Conservation (phyloP, 2,329 filamentous ascomycete genomes). For the Triangularia verruculosa region DNA sequence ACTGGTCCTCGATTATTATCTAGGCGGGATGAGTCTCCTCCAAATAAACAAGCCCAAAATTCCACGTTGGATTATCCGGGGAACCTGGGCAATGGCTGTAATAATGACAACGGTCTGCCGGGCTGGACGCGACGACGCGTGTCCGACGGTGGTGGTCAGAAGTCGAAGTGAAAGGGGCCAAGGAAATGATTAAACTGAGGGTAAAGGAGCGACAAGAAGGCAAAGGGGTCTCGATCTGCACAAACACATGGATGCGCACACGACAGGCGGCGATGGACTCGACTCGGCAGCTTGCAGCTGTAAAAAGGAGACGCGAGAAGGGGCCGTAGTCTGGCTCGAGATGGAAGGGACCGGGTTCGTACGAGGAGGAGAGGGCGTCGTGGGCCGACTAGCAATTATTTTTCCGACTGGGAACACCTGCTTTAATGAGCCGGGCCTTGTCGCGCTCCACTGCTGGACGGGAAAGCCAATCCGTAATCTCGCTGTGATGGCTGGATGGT, state of each 20-base stretch:
- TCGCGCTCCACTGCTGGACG: slow-evolving; percentile 18
- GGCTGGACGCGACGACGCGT: slow-evolving; percentile 10
- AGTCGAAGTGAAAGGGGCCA: slow-evolving; percentile 6
- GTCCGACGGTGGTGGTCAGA: slow-evolving; percentile 4
- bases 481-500: slow-evolving; percentile 24
- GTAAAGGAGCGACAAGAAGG: slow-evolving; percentile 29
- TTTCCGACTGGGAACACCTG: slow-evolving; percentile 23
- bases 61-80: background rate
- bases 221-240: slow-evolving; percentile 10
- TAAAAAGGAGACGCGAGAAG: slow-evolving; percentile 23
- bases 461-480: slow-evolving; percentile 20
- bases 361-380: slow-evolving; percentile 17
- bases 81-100: background rate
- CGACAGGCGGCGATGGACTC: slow-evolving; percentile 15
- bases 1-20: slow-evolving; percentile 47
- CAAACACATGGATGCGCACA: slow-evolving; percentile 25
- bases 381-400: slow-evolving; percentile 20
- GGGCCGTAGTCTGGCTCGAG: slow-evolving; percentile 18
- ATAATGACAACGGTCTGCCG: background rate
- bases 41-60: slow-evolving; percentile 2
- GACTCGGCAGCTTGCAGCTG: slow-evolving; percentile 24
- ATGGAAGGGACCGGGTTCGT: slow-evolving; percentile 12
- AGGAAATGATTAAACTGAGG: slow-evolving; percentile 10
- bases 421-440: slow-evolving; percentile 27
- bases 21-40: slow-evolving; percentile 17